Percentiles rank a stretch among this genome's conserved stretches.
These are phyloP conservation scores for Penicillium paradoxum DNA, from an alignment of 495 filamentous ascomycete genomes.

Conservation along the genomic window DNA sequence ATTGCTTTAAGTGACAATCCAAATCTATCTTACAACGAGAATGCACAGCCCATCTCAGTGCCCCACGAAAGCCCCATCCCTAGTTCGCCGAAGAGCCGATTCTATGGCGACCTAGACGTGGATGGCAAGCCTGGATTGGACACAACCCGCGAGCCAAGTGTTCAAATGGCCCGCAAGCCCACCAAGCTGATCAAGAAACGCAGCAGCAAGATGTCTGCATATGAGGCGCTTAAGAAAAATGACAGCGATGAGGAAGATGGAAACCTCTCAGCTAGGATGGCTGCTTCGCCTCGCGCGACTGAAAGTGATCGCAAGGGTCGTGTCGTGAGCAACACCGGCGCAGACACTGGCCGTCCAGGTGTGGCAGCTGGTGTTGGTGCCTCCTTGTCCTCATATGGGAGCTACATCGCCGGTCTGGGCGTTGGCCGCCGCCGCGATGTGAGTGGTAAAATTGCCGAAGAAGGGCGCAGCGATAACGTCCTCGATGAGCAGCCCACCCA, in stretches of 20 bases:
- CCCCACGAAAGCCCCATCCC: conserved; percentile 16
- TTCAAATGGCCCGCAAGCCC: conserved; percentile 18
- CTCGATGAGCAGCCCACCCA: conserved; percentile 9
- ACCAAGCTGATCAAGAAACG: conserved; percentile 33
- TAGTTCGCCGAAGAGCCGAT: conserved; percentile 26
- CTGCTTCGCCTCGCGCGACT: conserved; percentile 22
- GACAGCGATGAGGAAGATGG: conserved; percentile 23
- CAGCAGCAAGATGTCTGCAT: conserved; percentile 30
- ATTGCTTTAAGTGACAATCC: conserved; percentile 33
- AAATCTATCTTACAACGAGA: conserved; percentile 30
- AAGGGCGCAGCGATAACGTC: conserved; percentile 56
- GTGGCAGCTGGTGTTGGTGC: conserved; percentile 19
- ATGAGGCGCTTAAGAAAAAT: conserved; percentile 36
- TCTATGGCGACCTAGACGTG: conserved; percentile 36
- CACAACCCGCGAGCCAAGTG: conserved; percentile 24
- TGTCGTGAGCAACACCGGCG: conserved; percentile 50
- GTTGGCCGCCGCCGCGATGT: conserved; percentile 59
- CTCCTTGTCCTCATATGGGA: conserved; percentile 47
- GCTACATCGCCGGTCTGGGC: conserved; percentile 52
- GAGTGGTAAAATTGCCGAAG: conserved; percentile 81
- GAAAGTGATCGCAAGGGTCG: conserved; percentile 44
- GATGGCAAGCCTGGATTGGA: conserved; percentile 21
- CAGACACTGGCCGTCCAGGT: conserved; percentile 23
- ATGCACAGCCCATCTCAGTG: conserved; percentile 7
- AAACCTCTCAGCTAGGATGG: conserved; percentile 4